Percentiles rank a stretch among this genome's conserved stretches.
Evolutionary conservation across 345 rosid species (phyloP).

Genomic region (Salix brachista): DNA sequence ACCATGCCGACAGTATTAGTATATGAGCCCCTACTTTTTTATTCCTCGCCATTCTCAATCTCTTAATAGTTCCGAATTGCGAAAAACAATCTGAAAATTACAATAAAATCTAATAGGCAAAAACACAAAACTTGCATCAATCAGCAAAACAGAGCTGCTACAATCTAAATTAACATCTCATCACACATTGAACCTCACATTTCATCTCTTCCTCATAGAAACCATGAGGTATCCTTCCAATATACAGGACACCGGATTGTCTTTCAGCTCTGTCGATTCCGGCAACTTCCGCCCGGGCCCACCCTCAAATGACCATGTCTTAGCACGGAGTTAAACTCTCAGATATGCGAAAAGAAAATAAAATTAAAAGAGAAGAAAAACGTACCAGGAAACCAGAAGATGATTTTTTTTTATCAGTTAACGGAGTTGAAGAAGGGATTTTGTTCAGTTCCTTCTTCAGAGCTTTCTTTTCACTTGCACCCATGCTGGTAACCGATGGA

Average conservation of each 20-base stretch:
- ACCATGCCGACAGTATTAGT: neutral
- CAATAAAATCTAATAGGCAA: neutral
- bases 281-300: constrained; percentile 58
- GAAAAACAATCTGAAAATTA: constrained; percentile 54
- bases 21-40: constrained; percentile 49
- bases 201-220: constrained; percentile 87
- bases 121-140: neutral
- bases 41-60: constrained; percentile 75
- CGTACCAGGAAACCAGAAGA: constrained; percentile 71
- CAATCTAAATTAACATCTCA: neutral
- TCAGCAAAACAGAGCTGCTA: neutral
- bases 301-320: constrained; percentile 68
- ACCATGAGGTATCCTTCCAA: constrained; percentile 91
- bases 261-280: constrained; percentile 29
- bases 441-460: constrained; percentile 56
- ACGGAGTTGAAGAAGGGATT: constrained; percentile 35
- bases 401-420: constrained; percentile 25
- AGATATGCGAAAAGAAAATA: neutral
- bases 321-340: neutral
- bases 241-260: constrained; percentile 60
- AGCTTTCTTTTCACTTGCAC: constrained; percentile 68
- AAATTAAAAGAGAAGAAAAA: neutral
- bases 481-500: constrained; percentile 32
- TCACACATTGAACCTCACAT: constrained; percentile 34
- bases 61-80: constrained; percentile 81